These are phyloP conservation scores for Nepenthes mirabilis DNA, from an alignment of 148 eudicot species.

Conservation along the genomic window DNA sequence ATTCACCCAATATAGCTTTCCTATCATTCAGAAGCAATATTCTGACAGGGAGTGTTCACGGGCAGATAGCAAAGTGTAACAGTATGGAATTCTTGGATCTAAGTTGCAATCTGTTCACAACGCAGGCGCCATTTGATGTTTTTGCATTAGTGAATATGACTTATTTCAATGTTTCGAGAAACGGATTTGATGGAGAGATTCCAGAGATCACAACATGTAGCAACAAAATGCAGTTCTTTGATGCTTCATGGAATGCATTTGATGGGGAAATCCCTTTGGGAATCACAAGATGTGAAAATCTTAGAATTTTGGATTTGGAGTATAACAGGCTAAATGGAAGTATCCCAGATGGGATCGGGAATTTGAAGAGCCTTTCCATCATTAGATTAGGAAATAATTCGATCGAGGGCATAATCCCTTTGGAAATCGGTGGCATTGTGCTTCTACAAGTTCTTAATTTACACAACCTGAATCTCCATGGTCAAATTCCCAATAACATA, in stretches of 20 bases:
- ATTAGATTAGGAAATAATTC: constrained; percentile 61
- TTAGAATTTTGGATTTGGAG: constrained; percentile 58
- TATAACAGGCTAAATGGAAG: constrained; percentile 58
- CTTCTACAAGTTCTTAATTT: constrained; percentile 68
- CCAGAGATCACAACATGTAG: constrained; percentile 43
- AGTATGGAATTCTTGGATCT: constrained; percentile 78
- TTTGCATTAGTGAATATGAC: constrained; percentile 52
- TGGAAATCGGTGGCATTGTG: constrained; percentile 61
- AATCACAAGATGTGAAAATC: constrained; percentile 44
- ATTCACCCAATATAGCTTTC: constrained; percentile 37
- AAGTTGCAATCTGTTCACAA: constrained; percentile 61
- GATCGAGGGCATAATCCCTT: constrained; percentile 50
- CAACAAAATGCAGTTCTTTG: constrained; percentile 41
- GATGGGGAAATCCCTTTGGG: constrained; percentile 61
- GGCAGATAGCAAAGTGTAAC: constrained; percentile 39
- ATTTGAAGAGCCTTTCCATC: constrained; percentile 39
- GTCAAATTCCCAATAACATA: constrained; percentile 55
- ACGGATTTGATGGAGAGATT: constrained; percentile 53
- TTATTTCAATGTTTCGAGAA: constrained; percentile 64
- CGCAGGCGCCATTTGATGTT: constrained; percentile 62
- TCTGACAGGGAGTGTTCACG: constrained; percentile 51
- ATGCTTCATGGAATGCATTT: constrained; percentile 63
- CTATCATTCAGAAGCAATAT: constrained; percentile 62
- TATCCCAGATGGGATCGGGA: constrained; percentile 42
- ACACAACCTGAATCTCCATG: constrained; percentile 54